These are phyloP conservation scores for Thalassiosira mediterranea DNA, from an alignment of 352 stramenopile species.

Conservation along the genomic window DNA sequence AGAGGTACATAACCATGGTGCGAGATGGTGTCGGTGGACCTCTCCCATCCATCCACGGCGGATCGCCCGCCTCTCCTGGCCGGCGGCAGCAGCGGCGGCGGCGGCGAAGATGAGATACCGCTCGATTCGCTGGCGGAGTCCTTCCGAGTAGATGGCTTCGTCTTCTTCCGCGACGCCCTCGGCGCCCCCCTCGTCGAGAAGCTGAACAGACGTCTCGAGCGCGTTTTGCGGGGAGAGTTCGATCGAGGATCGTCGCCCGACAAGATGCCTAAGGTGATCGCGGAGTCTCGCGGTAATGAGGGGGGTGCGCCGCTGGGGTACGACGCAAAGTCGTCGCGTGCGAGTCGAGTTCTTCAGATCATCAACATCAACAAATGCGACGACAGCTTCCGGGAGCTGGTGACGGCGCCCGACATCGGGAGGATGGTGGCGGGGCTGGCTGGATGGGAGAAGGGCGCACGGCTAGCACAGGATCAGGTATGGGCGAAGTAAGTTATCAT, in stretches of 20 bases:
- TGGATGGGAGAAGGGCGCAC: constrained; percentile 67
- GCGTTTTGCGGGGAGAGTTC: constrained; percentile 69
- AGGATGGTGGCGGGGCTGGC: constrained; percentile 65
- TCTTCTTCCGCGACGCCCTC: constrained; percentile 58
- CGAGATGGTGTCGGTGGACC: constrained; percentile 3
- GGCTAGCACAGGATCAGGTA: constrained; percentile 85
- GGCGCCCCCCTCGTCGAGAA: constrained; percentile 22
- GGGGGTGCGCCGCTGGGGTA: constrained; percentile 37
- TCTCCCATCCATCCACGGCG: too few species aligned
- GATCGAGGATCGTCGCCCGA: constrained; percentile 63
- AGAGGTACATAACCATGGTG: too few species aligned
- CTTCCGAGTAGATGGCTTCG: constrained; percentile 69
- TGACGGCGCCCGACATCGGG: constrained; percentile 48
- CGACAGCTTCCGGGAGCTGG: constrained; percentile 61
- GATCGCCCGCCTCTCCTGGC: too few species aligned
- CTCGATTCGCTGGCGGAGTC: constrained; percentile 14
- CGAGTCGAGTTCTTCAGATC: constrained; percentile 72
- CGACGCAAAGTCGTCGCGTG: constrained; percentile 56
- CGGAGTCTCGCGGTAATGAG: constrained; percentile 10
- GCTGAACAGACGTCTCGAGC: constrained; percentile 64
- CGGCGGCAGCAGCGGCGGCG: too few species aligned
- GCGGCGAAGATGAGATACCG: too few species aligned
- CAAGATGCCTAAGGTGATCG: constrained; percentile 61
- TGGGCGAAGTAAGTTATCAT: constrained; percentile 75
- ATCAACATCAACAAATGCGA: constrained; percentile 79